Percentiles rank a stretch among this genome's conserved stretches.
These are phyloP conservation scores for Trichoderma sp. DNA, from an alignment of 2,329 filamentous ascomycete species.

Conservation along the genomic window DNA sequence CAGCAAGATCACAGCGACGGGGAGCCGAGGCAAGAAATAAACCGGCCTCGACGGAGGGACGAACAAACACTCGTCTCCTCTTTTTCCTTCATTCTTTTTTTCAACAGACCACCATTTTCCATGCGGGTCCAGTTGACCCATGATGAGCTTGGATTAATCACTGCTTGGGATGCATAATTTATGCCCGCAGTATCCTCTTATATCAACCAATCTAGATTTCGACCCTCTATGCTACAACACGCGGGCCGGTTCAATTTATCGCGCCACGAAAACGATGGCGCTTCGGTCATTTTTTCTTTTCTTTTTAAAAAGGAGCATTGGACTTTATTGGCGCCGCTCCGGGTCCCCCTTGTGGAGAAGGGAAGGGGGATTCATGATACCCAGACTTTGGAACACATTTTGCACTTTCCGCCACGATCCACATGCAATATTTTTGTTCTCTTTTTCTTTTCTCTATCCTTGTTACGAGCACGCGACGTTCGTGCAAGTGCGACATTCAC, in stretches of 20 bases:
- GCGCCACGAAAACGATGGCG: constrained; percentile 6
- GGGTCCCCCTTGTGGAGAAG: not conserved
- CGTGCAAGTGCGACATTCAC: not conserved
- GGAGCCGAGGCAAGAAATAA: constrained; percentile 57
- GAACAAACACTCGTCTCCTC: not conserved
- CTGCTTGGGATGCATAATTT: not conserved
- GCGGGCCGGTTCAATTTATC: constrained; percentile 9
- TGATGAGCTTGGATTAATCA: not conserved
- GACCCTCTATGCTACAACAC: not conserved
- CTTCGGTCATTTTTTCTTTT: constrained; percentile 7
- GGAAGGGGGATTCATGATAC: constrained; percentile 19
- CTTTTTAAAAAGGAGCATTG: constrained; percentile 7
- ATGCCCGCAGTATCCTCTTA: not conserved
- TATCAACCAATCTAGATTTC: not conserved
- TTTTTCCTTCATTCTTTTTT: not conserved
- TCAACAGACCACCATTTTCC: not conserved
- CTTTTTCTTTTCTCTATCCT: not conserved
- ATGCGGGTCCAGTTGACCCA: not conserved
- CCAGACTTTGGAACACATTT: constrained; percentile 21
- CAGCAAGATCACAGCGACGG: constrained; percentile 68
- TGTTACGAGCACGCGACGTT: constrained; percentile 13
- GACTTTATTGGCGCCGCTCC: constrained; percentile 12
- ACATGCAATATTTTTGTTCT: constrained; percentile 1
- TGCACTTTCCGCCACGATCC: constrained; percentile 15
- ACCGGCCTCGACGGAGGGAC: not conserved